Evolutionary conservation across 805 yeast genomes (phyloP).

Genomic region (Cyberlindnera mississippiensis): DNA sequence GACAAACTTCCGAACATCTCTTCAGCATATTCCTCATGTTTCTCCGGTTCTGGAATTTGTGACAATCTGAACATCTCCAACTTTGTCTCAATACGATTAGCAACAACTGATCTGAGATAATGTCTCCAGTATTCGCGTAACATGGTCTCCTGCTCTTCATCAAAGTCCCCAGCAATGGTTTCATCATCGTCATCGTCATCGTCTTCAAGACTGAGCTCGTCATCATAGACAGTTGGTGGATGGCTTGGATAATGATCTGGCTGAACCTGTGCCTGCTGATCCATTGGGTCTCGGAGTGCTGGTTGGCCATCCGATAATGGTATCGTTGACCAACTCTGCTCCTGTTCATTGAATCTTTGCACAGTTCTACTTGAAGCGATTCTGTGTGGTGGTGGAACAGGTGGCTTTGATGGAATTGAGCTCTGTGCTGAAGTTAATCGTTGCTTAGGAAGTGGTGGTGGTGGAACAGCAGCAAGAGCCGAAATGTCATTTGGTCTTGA

Average conservation of each 20-base stretch:
- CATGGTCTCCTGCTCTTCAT: slow-evolving; percentile 7
- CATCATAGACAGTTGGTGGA: slow-evolving; percentile 12
- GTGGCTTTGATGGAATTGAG: slow-evolving; percentile 14
- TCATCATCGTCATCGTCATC: slow-evolving; percentile 6
- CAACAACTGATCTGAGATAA: slow-evolving; percentile 20
- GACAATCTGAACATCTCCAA: slow-evolving; percentile 16
- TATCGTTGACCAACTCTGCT: background rate
- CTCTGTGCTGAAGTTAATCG: too few relatives aligned
- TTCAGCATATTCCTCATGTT: slow-evolving; percentile 9
- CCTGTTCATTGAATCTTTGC: slow-evolving; percentile 12
- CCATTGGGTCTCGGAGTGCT: slow-evolving; percentile 11
- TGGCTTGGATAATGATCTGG: slow-evolving; percentile 6
- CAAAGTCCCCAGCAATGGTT: slow-evolving; percentile 8
- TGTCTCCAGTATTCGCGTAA: slow-evolving; percentile 15
- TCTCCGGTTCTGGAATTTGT: slow-evolving; percentile 15
- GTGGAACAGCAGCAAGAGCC: background rate
- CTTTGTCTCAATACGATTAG: slow-evolving; percentile 24
- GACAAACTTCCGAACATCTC: slow-evolving; percentile 12
- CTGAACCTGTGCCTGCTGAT: slow-evolving; percentile 5
- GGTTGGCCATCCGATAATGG: background rate
- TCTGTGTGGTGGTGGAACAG: slow-evolving; percentile 26
- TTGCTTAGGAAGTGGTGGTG: slow-evolving; percentile 8
- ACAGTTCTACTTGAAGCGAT: slow-evolving; percentile 18
- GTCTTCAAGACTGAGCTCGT: slow-evolving; percentile 3
- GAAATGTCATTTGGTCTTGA: slow-evolving; percentile 2